phyloP scores from a whole-genome alignment of 768 basidiomycete genomes.

The Kwoniella newhampshirensis region DNA sequence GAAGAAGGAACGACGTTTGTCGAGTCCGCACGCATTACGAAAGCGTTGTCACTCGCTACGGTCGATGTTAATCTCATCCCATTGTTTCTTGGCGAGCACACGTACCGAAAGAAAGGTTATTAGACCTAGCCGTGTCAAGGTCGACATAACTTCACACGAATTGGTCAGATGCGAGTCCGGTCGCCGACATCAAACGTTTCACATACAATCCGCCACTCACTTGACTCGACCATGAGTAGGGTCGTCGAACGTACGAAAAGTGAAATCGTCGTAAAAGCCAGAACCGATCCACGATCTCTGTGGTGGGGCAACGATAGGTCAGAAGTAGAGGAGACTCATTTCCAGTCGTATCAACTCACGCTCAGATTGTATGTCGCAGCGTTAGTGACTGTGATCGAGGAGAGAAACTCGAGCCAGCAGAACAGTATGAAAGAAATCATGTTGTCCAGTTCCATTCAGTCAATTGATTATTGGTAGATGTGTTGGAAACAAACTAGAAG shows the following conservation, averaged over 20 bases:
- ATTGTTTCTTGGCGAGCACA: too few relatives aligned
- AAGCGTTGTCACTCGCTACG: constrained; percentile 6
- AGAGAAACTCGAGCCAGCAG: not conserved
- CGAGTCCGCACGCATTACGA: constrained; percentile 16
- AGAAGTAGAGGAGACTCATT: not conserved
- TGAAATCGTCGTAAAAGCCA: constrained; percentile 19
- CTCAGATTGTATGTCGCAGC: constrained; percentile 1
- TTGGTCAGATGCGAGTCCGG: not conserved
- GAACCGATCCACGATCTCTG: constrained; percentile 14
- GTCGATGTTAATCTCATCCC: too few relatives aligned
- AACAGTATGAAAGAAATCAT: too few relatives aligned
- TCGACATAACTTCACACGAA: constrained; percentile 10
- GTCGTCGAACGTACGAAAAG: constrained; percentile 21
- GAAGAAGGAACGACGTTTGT: not conserved
- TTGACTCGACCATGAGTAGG: constrained; percentile 23
- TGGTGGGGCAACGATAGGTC: not conserved
- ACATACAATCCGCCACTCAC: too few relatives aligned
- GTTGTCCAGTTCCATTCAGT: too few relatives aligned
- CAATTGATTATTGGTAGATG: too few relatives aligned
- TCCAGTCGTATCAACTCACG: too few relatives aligned
- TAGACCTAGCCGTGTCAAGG: constrained; percentile 1
- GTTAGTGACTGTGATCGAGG: not conserved
- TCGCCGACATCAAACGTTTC: too few relatives aligned
- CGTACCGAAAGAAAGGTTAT: constrained; percentile 13
- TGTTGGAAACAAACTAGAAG: too few relatives aligned